These are phyloP conservation scores for Hirsutella rhossiliensis DNA, from an alignment of 2,329 filamentous ascomycete genomes.

Conservation along the genomic window DNA sequence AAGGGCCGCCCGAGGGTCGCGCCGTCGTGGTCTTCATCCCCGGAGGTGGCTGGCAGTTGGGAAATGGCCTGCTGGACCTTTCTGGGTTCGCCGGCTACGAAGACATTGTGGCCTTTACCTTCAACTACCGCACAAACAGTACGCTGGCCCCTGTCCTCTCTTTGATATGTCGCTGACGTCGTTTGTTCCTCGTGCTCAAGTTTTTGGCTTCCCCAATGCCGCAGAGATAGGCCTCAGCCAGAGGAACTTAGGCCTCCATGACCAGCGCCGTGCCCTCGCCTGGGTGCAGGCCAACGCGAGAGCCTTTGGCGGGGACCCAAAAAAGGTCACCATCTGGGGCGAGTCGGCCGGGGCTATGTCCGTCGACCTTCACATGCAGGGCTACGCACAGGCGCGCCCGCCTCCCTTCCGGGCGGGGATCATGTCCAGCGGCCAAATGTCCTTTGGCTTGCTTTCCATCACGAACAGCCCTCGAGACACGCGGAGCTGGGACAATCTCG, in stretches of 20 bases:
- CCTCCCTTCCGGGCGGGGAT: conserved; percentile 13
- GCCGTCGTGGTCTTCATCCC: conserved; percentile 14
- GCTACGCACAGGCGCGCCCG: conserved; percentile 5
- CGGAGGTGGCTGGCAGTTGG: conserved; percentile 13
- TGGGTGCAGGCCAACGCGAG: conserved; percentile 14
- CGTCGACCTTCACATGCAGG: conserved; percentile 13
- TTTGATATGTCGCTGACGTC: neutral
- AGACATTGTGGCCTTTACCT: conserved; percentile 12
- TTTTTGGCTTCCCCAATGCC: conserved; percentile 31
- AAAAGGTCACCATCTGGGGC: conserved; percentile 15
- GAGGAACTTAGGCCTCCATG: conserved; percentile 15
- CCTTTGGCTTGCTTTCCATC: conserved; percentile 10
- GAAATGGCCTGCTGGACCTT: conserved; percentile 10
- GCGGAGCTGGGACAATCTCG: conserved; percentile 7
- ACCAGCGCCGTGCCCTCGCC: conserved; percentile 14
- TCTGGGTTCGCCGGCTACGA: conserved; percentile 14
- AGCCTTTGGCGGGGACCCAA: conserved; percentile 14
- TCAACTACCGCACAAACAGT: conserved; percentile 16
- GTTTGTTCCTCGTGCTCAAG: conserved; percentile 2
- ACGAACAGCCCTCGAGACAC: conserved; percentile 2
- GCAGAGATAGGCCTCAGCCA: conserved; percentile 23
- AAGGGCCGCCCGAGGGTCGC: conserved; percentile 3
- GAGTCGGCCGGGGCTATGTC: conserved; percentile 19
- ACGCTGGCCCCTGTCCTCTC: neutral
- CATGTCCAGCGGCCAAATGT: conserved; percentile 17